Base-by-base conservation (phyloP, 169 alveolate species). In the Babesia divergens region DNA sequence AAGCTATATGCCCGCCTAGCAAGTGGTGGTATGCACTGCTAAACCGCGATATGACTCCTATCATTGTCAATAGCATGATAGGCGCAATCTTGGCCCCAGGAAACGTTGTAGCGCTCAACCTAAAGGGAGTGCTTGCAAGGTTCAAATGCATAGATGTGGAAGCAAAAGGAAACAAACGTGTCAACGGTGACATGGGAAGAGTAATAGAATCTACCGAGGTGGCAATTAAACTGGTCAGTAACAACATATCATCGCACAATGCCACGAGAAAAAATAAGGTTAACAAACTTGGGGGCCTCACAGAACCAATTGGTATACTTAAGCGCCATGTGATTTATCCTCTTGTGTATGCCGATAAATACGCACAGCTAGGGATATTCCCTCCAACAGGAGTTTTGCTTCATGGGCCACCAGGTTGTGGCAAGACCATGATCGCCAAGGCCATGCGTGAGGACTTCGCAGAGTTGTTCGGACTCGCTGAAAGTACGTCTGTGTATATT, bases 401-500 rank as follows among this genome's bases (percentile, higher is more conserved):
- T 38, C 96, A 97, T 89, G 99, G 99, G 1, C 99, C 99, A 14
- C 99, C 99, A 3, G 99, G 88, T 6, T 70, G 82, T 29, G 88
- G 88, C 2, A 80, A 80, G 55, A 69, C 88, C 7, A 26, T 64
- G 52, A 40, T 80, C 40, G 88, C 88, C 5, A 69, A 58, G 53
- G 47, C 65, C 11, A 80, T 70, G 47, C 32, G 37, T 14, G 43
- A 69, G 20, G 34, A 50, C 20, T 69, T 43, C 62, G 28, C 20
- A 6, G 32, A 55, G 37, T 29, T 80, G 37, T 68, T 62, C 64
- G 65, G 58, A 3, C 9, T 77, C 28, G 7, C 38, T 18, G 65
- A 52, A 11, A 26, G 38, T 6, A 40, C 16, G 11, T 3, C 31
- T 16, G 43, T 56, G 40, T 32, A 68, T n/a, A 16, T 70, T 9